Conservation (phyloP, 352 stramenopile species). For the Globisporangium lucens region DNA sequence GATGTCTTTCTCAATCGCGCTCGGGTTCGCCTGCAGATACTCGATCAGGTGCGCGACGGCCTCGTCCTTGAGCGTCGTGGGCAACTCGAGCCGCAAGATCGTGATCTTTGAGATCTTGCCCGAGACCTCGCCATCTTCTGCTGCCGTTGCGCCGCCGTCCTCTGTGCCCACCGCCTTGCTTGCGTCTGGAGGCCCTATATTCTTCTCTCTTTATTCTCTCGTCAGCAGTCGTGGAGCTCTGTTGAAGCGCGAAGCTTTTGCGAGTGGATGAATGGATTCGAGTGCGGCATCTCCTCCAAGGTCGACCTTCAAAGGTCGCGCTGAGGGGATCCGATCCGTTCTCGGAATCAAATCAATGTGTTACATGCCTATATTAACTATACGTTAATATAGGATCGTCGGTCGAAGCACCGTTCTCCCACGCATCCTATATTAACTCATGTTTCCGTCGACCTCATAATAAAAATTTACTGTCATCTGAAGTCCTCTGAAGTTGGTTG, state of each 20-base stretch:
- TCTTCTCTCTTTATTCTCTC: background rate
- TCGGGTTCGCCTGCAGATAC: slow-evolving; percentile 32
- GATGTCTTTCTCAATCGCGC: slow-evolving; percentile 79
- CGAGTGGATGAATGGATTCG: background rate
- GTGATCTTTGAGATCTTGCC: slow-evolving; percentile 55
- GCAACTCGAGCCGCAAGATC: slow-evolving; percentile 60
- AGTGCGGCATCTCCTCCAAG: no score
- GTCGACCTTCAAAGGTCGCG: no score
- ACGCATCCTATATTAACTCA: no score
- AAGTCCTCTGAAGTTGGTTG: no score
- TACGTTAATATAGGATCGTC: no score
- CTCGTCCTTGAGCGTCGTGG: slow-evolving; percentile 71
- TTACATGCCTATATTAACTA: no score
- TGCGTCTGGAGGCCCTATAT: slow-evolving; percentile 49
- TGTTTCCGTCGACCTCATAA: no score
- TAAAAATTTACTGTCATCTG: no score
- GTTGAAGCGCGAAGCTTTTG: background rate
- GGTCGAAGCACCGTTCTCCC: no score
- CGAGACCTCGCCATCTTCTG: slow-evolving; percentile 18
- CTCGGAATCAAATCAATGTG: no score
- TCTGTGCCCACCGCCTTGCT: slow-evolving; percentile 25
- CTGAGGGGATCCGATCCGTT: no score
- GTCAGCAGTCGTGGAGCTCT: background rate
- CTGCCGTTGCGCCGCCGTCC: slow-evolving; percentile 14
- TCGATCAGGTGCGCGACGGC: slow-evolving; percentile 45